A percentile compares a stretch with the other conserved stretches of the same genome.
phyloP scores from a whole-genome alignment of 2,329 filamentous ascomycete genomes.

The Didymella segeticola region DNA sequence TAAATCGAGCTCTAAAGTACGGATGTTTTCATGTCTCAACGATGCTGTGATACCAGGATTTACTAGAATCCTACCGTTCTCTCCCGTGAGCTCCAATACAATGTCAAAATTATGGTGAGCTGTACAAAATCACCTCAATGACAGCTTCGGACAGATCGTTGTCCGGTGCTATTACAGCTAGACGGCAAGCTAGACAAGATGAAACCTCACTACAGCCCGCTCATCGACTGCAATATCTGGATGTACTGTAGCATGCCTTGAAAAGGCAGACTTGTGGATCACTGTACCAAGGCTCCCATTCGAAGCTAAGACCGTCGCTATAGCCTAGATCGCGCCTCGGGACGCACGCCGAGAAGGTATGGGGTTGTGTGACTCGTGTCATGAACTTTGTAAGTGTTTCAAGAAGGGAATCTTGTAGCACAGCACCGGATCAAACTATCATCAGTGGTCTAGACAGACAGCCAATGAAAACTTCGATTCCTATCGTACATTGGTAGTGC shows the following conservation, averaged over 20 bases:
- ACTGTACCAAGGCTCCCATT: background rate
- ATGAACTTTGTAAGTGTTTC: background rate
- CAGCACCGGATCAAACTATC: background rate
- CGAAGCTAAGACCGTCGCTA: too few relatives aligned
- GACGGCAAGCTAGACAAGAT: background rate
- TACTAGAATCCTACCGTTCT: too few relatives aligned
- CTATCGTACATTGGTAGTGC: background rate
- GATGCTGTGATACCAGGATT: too few relatives aligned
- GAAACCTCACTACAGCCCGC: background rate
- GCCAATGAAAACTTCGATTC: background rate
- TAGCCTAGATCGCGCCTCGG: background rate
- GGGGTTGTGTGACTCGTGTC: background rate
- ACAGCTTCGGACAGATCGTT: too few relatives aligned
- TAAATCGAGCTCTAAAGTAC: too few relatives aligned
- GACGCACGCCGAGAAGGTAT: too few relatives aligned
- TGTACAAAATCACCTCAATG: background rate
- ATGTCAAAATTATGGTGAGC: too few relatives aligned
- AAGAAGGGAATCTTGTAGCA: background rate
- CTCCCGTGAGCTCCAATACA: too few relatives aligned
- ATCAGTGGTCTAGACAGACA: background rate
- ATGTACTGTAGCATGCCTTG: background rate
- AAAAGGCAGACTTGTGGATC: background rate
- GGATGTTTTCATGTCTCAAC: too few relatives aligned
- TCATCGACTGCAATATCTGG: background rate
- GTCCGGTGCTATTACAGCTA: background rate